These are phyloP conservation scores for Podospora anserina DNA, from an alignment of 495 filamentous ascomycete species.

Conservation along the genomic window DNA sequence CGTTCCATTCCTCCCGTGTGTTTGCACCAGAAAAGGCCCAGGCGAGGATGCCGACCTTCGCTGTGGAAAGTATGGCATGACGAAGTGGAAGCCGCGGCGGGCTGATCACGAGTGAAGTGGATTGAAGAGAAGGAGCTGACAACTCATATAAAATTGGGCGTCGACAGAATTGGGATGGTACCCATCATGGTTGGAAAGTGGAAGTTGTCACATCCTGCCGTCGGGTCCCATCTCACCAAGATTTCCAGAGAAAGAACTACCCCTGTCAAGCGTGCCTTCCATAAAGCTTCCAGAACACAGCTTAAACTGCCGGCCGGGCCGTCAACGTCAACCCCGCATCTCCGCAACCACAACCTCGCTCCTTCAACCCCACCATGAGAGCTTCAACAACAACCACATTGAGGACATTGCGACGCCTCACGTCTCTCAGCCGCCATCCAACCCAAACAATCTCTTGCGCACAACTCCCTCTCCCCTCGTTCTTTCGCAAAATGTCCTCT, in stretches of 20 bases:
- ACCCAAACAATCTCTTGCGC: background rate
- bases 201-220: background rate
- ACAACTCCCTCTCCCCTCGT: conserved; percentile 10
- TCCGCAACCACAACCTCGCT: conserved; percentile 3
- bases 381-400: conserved; percentile 15
- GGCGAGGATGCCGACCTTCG: background rate
- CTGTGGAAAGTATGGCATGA: background rate
- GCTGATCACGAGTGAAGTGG: background rate
- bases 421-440: background rate
- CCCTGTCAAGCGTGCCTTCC: background rate
- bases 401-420: conserved; percentile 19
- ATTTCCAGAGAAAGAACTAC: too few relatives aligned
- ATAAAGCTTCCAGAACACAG: background rate
- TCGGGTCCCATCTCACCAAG: background rate
- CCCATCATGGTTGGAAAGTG: background rate
- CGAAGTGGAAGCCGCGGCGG: background rate
- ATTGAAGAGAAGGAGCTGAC: background rate
- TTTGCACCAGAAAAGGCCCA: background rate
- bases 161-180: background rate
- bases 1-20: background rate
- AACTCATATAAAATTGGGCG: background rate
- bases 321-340: background rate
- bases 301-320: too few relatives aligned
- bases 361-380: conserved; percentile 16
- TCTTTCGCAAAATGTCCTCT: conserved; percentile 42